These are phyloP conservation scores for Pochonia chlamydosporia DNA, from an alignment of 2,329 filamentous ascomycete genomes.

Conservation along the genomic window DNA sequence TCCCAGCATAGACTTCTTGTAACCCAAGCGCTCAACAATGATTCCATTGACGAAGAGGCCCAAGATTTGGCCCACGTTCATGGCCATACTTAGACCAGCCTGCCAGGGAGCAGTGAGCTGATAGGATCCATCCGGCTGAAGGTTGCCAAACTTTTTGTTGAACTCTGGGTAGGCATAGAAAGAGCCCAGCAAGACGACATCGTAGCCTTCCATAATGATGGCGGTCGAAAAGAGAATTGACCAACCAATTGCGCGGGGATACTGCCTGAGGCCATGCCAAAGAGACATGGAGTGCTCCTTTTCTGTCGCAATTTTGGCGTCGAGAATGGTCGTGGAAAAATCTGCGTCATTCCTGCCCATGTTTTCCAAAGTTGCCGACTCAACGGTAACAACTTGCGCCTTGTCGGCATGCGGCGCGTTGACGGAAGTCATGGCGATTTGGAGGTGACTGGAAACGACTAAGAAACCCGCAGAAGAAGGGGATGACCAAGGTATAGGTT, in stretches of 20 bases:
- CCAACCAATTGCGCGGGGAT: constrained; percentile 30
- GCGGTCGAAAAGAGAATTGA: constrained; percentile 31
- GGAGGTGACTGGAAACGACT: neutral
- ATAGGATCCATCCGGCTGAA: constrained; percentile 30
- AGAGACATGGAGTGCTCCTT: constrained; percentile 20
- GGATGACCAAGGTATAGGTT: too few relatives aligned
- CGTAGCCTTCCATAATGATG: constrained; percentile 36
- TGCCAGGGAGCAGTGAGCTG: constrained; percentile 47
- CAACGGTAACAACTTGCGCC: neutral
- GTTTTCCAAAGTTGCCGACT: neutral
- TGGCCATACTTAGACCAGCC: constrained; percentile 42
- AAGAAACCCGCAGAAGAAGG: neutral
- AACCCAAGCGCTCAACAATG: constrained; percentile 40
- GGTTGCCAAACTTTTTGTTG: constrained; percentile 31
- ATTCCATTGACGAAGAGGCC: constrained; percentile 44
- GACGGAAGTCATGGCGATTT: neutral
- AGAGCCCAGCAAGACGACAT: constrained; percentile 30
- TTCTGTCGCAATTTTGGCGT: constrained; percentile 4
- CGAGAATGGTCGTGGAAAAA: neutral
- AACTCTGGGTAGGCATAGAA: constrained; percentile 38
- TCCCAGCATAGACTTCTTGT: constrained; percentile 40
- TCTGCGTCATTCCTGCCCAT: neutral
- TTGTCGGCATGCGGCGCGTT: neutral
- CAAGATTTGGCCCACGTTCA: constrained; percentile 41
- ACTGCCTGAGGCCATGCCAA: constrained; percentile 19